Percentiles rank a stretch among this genome's conserved stretches.
phyloP scores from a whole-genome alignment of 78 protist genomes.

The Trichosphaerium sp. region DNA sequence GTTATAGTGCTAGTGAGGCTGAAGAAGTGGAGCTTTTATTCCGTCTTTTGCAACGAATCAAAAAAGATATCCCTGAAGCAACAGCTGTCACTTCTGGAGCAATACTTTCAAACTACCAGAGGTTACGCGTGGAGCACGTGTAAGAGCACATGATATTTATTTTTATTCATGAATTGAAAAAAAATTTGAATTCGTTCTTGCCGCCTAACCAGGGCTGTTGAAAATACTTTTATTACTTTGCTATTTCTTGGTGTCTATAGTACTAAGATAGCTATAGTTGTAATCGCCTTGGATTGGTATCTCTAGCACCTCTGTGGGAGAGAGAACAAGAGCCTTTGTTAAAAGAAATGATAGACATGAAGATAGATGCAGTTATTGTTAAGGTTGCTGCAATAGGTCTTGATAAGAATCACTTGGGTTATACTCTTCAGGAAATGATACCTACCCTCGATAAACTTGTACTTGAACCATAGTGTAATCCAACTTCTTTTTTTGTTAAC shows the following conservation, averaged over 20 bases:
- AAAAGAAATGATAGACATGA: slow-evolving; percentile 59
- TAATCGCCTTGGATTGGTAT: slow-evolving; percentile 57
- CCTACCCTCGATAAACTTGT: slow-evolving; percentile 19
- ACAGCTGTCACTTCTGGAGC: slow-evolving; percentile 89
- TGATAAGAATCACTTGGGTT: slow-evolving; percentile 47
- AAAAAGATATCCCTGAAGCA: slow-evolving; percentile 28
- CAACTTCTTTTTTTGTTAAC: background rate
- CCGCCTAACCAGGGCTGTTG: too few relatives aligned
- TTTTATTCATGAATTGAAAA: background rate
- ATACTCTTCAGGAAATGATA: slow-evolving; percentile 29
- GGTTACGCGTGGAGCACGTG: slow-evolving; percentile 81
- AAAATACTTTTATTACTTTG: too few relatives aligned
- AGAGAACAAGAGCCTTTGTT: slow-evolving; percentile 61
- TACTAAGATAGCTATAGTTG: slow-evolving; percentile 16
- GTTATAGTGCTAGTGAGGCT: slow-evolving; percentile 9
- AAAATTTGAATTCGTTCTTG: too few relatives aligned
- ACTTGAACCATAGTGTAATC: slow-evolving; percentile 2
- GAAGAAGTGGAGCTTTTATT: slow-evolving; percentile 90
- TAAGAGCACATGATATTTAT: background rate
- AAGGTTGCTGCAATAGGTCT: slow-evolving; percentile 77
- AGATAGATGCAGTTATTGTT: slow-evolving; percentile 60
- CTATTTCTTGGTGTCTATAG: background rate
- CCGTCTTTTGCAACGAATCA: slow-evolving; percentile 27
- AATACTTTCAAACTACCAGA: slow-evolving; percentile 87
- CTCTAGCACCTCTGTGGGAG: slow-evolving; percentile 80